A percentile compares a stretch with the other conserved stretches of the same genome.
Conservation (phyloP, 257 asterid genomes). For the Phtheirospermum japonicum region DNA sequence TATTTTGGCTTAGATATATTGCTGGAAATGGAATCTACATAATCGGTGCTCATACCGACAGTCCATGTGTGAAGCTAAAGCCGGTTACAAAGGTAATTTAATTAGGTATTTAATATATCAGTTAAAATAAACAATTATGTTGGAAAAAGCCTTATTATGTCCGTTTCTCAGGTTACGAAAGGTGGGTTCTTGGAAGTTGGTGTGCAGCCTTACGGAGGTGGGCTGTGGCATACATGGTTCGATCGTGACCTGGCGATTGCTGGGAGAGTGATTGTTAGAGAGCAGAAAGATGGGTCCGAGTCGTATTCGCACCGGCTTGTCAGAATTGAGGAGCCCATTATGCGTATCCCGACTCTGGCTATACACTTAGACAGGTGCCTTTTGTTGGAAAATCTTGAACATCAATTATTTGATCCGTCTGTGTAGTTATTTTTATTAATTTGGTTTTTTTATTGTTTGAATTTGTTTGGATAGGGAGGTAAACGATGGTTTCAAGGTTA, state of each 20-base stretch:
- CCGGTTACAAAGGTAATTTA: slow-evolving; percentile 83
- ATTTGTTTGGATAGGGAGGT: slow-evolving; percentile 57
- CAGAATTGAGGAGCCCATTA: slow-evolving; percentile 76
- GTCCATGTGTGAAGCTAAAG: slow-evolving; percentile 84
- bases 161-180: slow-evolving; percentile 61
- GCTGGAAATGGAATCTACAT: slow-evolving; percentile 85
- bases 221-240: slow-evolving; percentile 99
- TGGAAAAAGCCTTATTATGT: not conserved
- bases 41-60: slow-evolving; percentile 96
- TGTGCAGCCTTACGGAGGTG: slow-evolving; percentile 93
- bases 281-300: slow-evolving; percentile 55
- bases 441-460: slow-evolving; percentile 1
- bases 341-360: slow-evolving; percentile 94
- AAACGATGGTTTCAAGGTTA: slow-evolving; percentile 86
- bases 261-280: slow-evolving; percentile 73
- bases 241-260: slow-evolving; percentile 93
- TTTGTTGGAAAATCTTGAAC: not conserved
- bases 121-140: slow-evolving; percentile 1
- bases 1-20: slow-evolving; percentile 50
- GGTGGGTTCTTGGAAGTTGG: slow-evolving; percentile 94
- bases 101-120: not conserved
- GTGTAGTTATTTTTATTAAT: slow-evolving; percentile 7
- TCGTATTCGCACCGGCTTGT: slow-evolving; percentile 71
- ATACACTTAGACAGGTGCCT: slow-evolving; percentile 91
- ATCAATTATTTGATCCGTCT: too few relatives aligned